Base-by-base conservation (phyloP, 129 eudicot species). In the Flaveria brownii region DNA sequence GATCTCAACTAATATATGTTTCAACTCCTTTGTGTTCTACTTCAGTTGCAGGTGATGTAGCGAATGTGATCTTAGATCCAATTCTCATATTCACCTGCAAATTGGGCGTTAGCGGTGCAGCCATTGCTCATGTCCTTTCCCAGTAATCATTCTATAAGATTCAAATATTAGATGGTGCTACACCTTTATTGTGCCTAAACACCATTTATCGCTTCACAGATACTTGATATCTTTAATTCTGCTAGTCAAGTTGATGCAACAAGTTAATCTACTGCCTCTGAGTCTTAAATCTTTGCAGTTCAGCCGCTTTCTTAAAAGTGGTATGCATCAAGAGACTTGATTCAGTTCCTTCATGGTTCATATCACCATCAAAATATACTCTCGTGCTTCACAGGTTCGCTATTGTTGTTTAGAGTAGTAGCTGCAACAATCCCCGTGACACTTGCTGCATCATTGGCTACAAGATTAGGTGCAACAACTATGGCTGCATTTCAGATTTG, bases 401-500 rank as follows among this genome's bases (percentile, higher is more conserved):
- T 80, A n/a, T 51, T 88, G 50, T 72, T 88, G 50, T 85, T 82
- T 55, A 84, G 87, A 73, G 91, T 86, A 18, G 13, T 90, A 73
- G 96, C 96, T 0, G 86, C 82, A 20, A 90, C 96, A 3, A 74
- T 76, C 7, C 86, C 88, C 46, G 96, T 90, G 72, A 90, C 96
- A 1, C 75, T 90, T 28, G 81, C 91, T 8, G 89, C 96, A 5
- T 90, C 96, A 5, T 50, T 86, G 79, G 96, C 96, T 45, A 86
- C 91, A 68, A 80, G 91, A 75, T 76, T 84, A n/a, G 93, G 96
- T 22, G 91, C 97, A 15, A 89, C 85, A 22, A 74, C 82, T 2
- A 89, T 89, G 93, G 97, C 96, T 74, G 96, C 96, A 16, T 92
- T 92, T 51, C 97, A 92, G 51, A 79, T 92, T 68, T 92, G 97